phyloP scores from a whole-genome alignment of 345 rosid species.

The Corymbia maculata region DNA sequence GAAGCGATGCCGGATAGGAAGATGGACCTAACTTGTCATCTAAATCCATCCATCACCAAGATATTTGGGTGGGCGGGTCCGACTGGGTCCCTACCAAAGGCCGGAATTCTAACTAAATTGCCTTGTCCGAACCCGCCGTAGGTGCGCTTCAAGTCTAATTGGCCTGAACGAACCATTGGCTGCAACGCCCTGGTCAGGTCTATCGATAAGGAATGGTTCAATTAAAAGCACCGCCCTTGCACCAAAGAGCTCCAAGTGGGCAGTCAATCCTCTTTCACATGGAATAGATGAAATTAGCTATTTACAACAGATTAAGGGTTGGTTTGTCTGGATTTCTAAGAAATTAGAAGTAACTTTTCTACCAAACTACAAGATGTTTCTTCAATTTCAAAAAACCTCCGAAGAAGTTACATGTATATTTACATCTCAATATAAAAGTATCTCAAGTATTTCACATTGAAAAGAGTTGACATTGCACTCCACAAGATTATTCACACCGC shows the following conservation, averaged over 20 bases:
- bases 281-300: neutral
- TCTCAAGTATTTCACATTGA: neutral
- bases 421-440: neutral
- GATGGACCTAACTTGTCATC: neutral
- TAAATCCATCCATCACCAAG: neutral
- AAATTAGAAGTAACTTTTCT: neutral
- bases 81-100: neutral
- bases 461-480: neutral
- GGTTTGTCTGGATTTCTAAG: neutral
- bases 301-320: neutral
- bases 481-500: neutral
- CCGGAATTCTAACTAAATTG: neutral
- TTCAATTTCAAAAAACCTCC: neutral
- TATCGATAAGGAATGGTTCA: neutral
- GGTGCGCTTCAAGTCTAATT: neutral
- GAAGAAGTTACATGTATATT: neutral
- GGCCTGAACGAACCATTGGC: neutral
- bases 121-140: neutral
- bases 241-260: neutral
- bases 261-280: neutral
- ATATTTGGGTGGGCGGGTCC: neutral
- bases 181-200: rapidly evolving
- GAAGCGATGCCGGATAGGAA: neutral
- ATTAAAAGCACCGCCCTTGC: neutral
- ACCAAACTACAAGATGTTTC: neutral